These are phyloP conservation scores for Zymoseptoria crescenta DNA, from an alignment of 2,329 filamentous ascomycete genomes.

Conservation along the genomic window DNA sequence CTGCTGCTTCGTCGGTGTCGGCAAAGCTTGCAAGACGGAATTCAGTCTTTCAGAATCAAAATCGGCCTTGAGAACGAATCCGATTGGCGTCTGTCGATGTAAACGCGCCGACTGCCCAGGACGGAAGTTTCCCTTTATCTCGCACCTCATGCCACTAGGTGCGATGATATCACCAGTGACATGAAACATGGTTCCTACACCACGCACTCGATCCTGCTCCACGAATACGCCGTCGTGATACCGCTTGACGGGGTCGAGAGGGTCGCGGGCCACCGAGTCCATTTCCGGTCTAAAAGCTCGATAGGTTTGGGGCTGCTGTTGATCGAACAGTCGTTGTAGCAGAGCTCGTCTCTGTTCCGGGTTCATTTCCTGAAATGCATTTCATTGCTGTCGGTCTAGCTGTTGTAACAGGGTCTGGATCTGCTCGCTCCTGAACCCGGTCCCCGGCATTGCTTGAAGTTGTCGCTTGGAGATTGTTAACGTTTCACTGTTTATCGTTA, in stretches of 20 bases:
- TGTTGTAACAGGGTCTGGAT: neutral
- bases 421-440: too few species aligned
- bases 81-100: neutral
- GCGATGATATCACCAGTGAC: conserved; percentile 5
- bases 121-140: neutral
- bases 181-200: neutral
- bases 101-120: neutral
- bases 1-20: neutral
- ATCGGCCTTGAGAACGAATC: neutral
- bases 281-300: neutral
- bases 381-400: neutral
- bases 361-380: neutral
- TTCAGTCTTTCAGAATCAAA: neutral
- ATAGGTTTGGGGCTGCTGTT: neutral
- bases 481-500: too few species aligned
- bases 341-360: neutral
- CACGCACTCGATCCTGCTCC: neutral
- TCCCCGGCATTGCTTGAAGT: too few species aligned
- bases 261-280: conserved; percentile 2
- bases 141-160: conserved; percentile 2
- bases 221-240: conserved; percentile 5
- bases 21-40: neutral
- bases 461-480: too few species aligned
- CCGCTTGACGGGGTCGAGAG: conserved; percentile 4
- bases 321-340: neutral